These are phyloP conservation scores for Plasmopara halstedii DNA, from an alignment of 352 stramenopile species.

Conservation along the genomic window DNA sequence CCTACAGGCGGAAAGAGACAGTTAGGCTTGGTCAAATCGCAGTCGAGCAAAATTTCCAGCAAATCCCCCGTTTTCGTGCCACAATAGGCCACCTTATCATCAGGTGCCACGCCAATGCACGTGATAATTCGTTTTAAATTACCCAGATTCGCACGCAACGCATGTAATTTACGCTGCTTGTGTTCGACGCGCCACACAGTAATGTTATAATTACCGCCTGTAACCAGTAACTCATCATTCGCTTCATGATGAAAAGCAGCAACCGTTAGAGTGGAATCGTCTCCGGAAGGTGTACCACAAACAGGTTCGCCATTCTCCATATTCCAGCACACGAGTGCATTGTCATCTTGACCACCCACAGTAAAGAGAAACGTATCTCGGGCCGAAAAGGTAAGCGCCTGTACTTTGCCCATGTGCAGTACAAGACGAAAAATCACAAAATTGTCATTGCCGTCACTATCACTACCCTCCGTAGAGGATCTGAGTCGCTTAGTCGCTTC, in stretches of 20 bases:
- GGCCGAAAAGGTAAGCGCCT: slow-evolving; percentile 88
- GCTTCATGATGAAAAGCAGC: slow-evolving; percentile 73
- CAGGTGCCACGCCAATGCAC: slow-evolving; percentile 87
- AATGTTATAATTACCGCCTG: slow-evolving; percentile 91
- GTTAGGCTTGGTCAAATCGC: slow-evolving; percentile 89
- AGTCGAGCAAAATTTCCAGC: slow-evolving; percentile 92
- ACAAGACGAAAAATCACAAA: slow-evolving; percentile 87
- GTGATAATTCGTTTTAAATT: slow-evolving; percentile 90
- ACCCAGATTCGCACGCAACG: slow-evolving; percentile 91
- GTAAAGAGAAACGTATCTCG: slow-evolving; percentile 87
- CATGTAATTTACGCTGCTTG: slow-evolving; percentile 90
- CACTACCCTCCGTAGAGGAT: slow-evolving; percentile 55
- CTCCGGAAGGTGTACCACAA: slow-evolving; percentile 89
- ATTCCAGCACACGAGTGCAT: slow-evolving; percentile 95
- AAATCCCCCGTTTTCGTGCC: slow-evolving; percentile 95
- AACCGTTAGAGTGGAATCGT: slow-evolving; percentile 87
- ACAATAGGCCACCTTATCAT: slow-evolving; percentile 91
- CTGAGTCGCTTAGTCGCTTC: slow-evolving; percentile 66
- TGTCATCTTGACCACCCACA: slow-evolving; percentile 94
- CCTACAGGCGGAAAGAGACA: slow-evolving; percentile 70
- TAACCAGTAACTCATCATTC: slow-evolving; percentile 92
- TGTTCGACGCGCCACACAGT: slow-evolving; percentile 83
- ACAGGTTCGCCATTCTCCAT: slow-evolving; percentile 83
- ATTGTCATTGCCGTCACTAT: slow-evolving; percentile 16
- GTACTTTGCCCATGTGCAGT: slow-evolving; percentile 93